These are phyloP conservation scores for Lomentospora prolificans DNA, from an alignment of 2,329 filamentous ascomycete genomes.

Conservation along the genomic window DNA sequence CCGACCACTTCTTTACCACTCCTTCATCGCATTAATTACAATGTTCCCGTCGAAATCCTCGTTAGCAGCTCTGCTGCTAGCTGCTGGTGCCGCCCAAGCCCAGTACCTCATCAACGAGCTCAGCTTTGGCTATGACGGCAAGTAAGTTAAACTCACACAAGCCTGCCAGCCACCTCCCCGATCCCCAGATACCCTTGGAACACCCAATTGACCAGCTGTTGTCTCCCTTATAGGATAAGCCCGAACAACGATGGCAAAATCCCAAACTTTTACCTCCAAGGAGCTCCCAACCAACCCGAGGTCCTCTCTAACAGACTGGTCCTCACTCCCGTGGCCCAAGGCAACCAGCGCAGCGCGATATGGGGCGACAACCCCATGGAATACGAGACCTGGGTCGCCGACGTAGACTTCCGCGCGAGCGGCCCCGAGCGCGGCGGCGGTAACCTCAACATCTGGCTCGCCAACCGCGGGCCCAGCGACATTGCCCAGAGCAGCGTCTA, in stretches of 20 bases:
- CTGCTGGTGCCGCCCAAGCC: slow-evolving; percentile 42
- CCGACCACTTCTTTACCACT: neutral
- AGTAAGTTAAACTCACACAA: no score
- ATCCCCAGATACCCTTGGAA: no score
- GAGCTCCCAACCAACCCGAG: slow-evolving; percentile 46
- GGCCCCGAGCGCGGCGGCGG: slow-evolving; percentile 79
- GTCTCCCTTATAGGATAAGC: slow-evolving; percentile 45
- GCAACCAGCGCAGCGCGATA: slow-evolving; percentile 71
- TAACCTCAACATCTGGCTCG: slow-evolving; percentile 91
- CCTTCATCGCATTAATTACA: neutral
- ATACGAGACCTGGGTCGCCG: slow-evolving; percentile 65
- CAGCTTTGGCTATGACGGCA: slow-evolving; percentile 65
- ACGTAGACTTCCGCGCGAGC: slow-evolving; percentile 78
- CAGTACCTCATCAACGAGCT: slow-evolving; percentile 62
- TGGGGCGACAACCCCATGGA: slow-evolving; percentile 62
- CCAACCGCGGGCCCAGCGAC: slow-evolving; percentile 53
- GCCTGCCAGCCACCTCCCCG: no score
- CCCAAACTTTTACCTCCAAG: slow-evolving; percentile 45
- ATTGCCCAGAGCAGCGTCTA: slow-evolving; percentile 73
- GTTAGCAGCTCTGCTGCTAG: slow-evolving; percentile 22
- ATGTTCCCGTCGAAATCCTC: slow-evolving; percentile 6
- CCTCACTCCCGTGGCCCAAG: slow-evolving; percentile 79
- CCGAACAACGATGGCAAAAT: slow-evolving; percentile 42
- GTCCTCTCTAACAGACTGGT: slow-evolving; percentile 83
- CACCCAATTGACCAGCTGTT: neutral